Percentiles rank a stretch among this genome's conserved stretches.
These are phyloP conservation scores for Apiospora pterosperma DNA, from an alignment of 2,329 filamentous ascomycete species.

Conservation along the genomic window DNA sequence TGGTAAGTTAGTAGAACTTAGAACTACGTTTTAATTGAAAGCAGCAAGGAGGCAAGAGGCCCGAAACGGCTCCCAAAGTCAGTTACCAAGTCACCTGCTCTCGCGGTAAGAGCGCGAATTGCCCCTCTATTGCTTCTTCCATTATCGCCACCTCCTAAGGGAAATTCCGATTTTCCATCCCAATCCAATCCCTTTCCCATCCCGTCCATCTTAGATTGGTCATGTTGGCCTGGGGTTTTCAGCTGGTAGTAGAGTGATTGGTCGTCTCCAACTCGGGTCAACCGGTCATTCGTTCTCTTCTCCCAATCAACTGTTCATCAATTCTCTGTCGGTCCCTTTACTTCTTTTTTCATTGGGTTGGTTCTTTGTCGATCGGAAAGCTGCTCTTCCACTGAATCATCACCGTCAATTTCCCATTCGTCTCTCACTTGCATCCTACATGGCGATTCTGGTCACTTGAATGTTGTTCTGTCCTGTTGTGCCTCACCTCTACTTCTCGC, in stretches of 20 bases:
- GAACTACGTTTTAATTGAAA: conserved; percentile 1
- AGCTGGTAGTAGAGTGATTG: not conserved
- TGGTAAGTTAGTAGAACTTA: too few species aligned
- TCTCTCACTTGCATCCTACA: not conserved
- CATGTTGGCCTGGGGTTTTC: not conserved
- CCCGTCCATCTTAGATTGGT: not conserved
- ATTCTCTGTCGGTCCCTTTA: not conserved
- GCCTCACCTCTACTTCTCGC: not conserved
- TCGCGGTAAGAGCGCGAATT: not conserved
- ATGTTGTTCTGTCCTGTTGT: not conserved
- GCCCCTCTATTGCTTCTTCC: conserved; percentile 1
- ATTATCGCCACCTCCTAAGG: conserved; percentile 1
- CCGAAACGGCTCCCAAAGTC: not conserved
- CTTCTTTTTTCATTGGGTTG: not conserved
- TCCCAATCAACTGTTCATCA: not conserved
- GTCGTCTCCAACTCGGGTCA: not conserved
- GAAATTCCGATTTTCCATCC: not conserved
- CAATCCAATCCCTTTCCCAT: not conserved
- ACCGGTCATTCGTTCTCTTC: not conserved
- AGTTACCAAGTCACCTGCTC: not conserved
- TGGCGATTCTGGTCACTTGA: not conserved
- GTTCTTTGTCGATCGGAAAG: not conserved
- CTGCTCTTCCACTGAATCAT: not conserved
- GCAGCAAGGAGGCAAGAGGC: too few species aligned
- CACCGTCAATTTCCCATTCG: not conserved